phyloP scores from a whole-genome alignment of 164 flowering plant genomes.

The grape (Vitis vinifera) region ASM3070453v1 NC_081818.1:1969501-1970000 shows the following conservation, averaged over 20 bases:
- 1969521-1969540: no score
- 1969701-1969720: not conserved
- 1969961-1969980: constrained; percentile 39
- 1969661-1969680: no score
- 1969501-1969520: no score
- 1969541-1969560: no score
- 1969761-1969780: constrained; percentile 20
- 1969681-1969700: no score
- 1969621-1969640: no score
- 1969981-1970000: constrained; percentile 40
- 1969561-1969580: no score
- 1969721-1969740: not conserved
- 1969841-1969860: constrained; percentile 20
- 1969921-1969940: no score
- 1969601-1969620: no score
- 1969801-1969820: constrained; percentile 23
- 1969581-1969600: no score
- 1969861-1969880: constrained; percentile 20
- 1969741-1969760: no score
- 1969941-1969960: constrained; percentile 2
- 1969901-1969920: constrained; percentile 31
- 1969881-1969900: constrained; percentile 29
- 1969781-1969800: constrained; percentile 29
- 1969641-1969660: no score
- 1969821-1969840: not conserved